Percentiles rank a stretch among this genome's conserved stretches.
Conservation (phyloP, 2,329 filamentous ascomycete species). For the Fusarium sp. region DNA sequence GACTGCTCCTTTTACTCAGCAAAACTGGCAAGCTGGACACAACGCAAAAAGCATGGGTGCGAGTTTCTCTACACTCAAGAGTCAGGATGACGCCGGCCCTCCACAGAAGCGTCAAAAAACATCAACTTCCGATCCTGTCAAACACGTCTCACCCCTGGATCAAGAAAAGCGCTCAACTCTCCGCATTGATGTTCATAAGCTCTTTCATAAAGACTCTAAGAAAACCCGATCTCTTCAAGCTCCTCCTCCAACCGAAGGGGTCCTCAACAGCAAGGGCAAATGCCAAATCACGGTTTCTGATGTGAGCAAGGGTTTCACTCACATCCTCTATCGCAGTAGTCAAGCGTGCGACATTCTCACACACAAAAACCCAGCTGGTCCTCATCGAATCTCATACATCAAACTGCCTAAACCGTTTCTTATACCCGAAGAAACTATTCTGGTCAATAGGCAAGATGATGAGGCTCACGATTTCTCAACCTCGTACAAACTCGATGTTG, state of each 20-base stretch:
- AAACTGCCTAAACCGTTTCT: slow-evolving; percentile 64
- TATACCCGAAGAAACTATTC: slow-evolving; percentile 66
- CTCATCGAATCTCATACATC: slow-evolving; percentile 62
- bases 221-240: slow-evolving; percentile 51
- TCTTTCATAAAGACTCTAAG: slow-evolving; percentile 64
- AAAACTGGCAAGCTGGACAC: slow-evolving; percentile 65
- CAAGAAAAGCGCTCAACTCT: slow-evolving; percentile 58
- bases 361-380: slow-evolving; percentile 62
- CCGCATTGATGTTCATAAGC: slow-evolving; percentile 66
- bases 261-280: slow-evolving; percentile 53
- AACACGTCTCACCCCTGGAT: slow-evolving; percentile 49
- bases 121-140: slow-evolving; percentile 55
- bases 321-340: slow-evolving; percentile 66
- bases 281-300: slow-evolving; percentile 57
- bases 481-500: slow-evolving; percentile 64
- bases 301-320: slow-evolving; percentile 53
- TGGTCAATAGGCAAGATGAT: slow-evolving; percentile 63
- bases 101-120: slow-evolving; percentile 66
- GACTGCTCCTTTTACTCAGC: slow-evolving; percentile 67
- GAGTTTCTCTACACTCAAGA: slow-evolving; percentile 45
- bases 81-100: slow-evolving; percentile 56
- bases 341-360: slow-evolving; percentile 67
- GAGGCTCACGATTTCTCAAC: slow-evolving; percentile 63
- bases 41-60: slow-evolving; percentile 62
- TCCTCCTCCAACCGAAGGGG: slow-evolving; percentile 49